These are phyloP conservation scores for Colletotrichum sp. DNA, from an alignment of 2,329 filamentous ascomycete species.

Conservation along the genomic window DNA sequence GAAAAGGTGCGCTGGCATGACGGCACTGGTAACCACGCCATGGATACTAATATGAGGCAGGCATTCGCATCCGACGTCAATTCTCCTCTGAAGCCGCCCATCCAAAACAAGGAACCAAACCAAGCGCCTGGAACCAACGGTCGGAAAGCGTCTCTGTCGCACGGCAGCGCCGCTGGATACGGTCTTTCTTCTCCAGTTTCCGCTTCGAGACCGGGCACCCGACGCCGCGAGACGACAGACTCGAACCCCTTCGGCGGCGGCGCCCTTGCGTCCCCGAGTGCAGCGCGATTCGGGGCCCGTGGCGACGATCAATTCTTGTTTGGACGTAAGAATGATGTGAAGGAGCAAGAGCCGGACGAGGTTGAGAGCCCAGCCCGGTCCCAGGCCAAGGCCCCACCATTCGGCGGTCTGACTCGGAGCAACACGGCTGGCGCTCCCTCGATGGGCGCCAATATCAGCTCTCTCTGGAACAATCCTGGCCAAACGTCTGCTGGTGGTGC, in stretches of 20 bases:
- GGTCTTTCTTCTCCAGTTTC: conserved; percentile 76
- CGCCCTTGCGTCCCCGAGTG: conserved; percentile 65
- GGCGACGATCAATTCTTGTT: conserved; percentile 68
- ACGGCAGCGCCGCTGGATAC: conserved; percentile 68
- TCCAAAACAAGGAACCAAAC: conserved; percentile 72
- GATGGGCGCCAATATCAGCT: conserved; percentile 44
- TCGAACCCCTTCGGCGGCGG: conserved; percentile 65
- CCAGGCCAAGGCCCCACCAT: conserved; percentile 32
- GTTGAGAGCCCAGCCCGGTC: conserved; percentile 41
- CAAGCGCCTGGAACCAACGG: conserved; percentile 63
- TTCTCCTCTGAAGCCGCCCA: conserved; percentile 86
- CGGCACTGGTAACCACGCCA: background rate
- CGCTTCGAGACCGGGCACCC: conserved; percentile 72
- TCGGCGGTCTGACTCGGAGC: conserved; percentile 57
- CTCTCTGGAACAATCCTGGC: conserved; percentile 45
- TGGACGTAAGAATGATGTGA: conserved; percentile 59
- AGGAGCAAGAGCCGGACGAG: conserved; percentile 50
- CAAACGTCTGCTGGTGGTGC: conserved; percentile 24
- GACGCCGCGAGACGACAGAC: conserved; percentile 83
- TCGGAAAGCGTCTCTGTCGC: conserved; percentile 85
- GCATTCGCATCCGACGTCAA: conserved; percentile 88
- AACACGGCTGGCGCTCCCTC: conserved; percentile 56
- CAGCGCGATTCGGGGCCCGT: conserved; percentile 59
- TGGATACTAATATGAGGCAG: conserved; percentile 47
- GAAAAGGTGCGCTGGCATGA: conserved; percentile 54